A percentile compares a stretch with the other conserved stretches of the same genome.
These are phyloP conservation scores for Penicillium glabrum DNA, from an alignment of 2,329 filamentous ascomycete species.

Conservation along the genomic window DNA sequence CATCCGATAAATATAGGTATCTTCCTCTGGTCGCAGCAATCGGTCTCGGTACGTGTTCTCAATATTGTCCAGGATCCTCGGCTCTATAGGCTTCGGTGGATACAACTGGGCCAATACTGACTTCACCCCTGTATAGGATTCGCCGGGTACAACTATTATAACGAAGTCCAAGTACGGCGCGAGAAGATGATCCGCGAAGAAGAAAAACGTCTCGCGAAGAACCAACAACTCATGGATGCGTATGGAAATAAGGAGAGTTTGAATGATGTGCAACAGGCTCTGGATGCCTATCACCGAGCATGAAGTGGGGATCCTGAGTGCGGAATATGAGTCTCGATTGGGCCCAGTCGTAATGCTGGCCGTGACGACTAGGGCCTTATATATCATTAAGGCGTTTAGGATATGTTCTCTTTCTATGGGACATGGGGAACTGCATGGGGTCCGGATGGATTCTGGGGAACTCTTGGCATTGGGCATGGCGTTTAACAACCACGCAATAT, in stretches of 20 bases:
- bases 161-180: constrained; percentile 10
- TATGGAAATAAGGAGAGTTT: constrained; percentile 47
- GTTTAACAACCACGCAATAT: background rate
- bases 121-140: constrained; percentile 15
- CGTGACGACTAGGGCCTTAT: background rate
- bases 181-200: constrained; percentile 23
- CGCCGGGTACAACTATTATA: constrained; percentile 26
- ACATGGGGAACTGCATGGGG: background rate
- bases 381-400: background rate
- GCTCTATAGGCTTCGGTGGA: background rate
- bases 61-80: background rate
- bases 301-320: background rate
- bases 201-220: constrained; percentile 36
- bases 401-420: background rate
- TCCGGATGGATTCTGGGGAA: background rate
- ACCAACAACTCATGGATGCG: constrained; percentile 45
- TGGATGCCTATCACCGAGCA: constrained; percentile 38
- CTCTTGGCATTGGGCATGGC: background rate
- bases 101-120: constrained; percentile 1
- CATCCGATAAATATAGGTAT: constrained; percentile 10
- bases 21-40: constrained; percentile 20
- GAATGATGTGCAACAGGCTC: constrained; percentile 45
- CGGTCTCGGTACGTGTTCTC: constrained; percentile 17
- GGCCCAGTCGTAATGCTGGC: background rate
- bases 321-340: background rate